These are phyloP conservation scores for Lipomyces mesembrius DNA, from an alignment of 805 yeast species.

Conservation along the genomic window DNA sequence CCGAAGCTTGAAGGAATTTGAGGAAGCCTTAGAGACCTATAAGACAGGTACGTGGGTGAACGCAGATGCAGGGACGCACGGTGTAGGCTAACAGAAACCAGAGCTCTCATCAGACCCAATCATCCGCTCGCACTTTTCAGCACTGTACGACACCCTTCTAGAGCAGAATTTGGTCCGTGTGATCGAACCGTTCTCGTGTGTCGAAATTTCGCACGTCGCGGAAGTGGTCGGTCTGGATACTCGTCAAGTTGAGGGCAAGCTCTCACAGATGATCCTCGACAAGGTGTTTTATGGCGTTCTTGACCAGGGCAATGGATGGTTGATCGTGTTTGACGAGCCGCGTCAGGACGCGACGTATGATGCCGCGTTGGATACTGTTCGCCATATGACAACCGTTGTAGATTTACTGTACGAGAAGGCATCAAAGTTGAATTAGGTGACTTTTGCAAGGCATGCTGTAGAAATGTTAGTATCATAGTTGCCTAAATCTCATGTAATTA, in stretches of 20 bases:
- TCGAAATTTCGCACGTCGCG: slow-evolving; percentile 89
- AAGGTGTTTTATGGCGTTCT: slow-evolving; percentile 93
- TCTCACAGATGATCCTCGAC: slow-evolving; percentile 95
- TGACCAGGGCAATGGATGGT: slow-evolving; percentile 99
- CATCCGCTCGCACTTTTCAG: slow-evolving; percentile 88
- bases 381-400: slow-evolving; percentile 83
- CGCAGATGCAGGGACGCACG: slow-evolving; percentile 40
- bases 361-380: slow-evolving; percentile 81
- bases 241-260: slow-evolving; percentile 89
- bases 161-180: slow-evolving; percentile 93
- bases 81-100: slow-evolving; percentile 30
- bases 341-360: slow-evolving; percentile 86
- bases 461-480: neutral
- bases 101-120: slow-evolving; percentile 87
- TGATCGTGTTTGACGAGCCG: slow-evolving; percentile 87
- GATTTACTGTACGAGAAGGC: slow-evolving; percentile 85
- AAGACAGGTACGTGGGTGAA: slow-evolving; percentile 25
- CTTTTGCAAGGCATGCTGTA: neutral
- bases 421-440: slow-evolving; percentile 31
- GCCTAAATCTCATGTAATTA: neutral
- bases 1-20: slow-evolving; percentile 89
- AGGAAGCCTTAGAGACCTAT: slow-evolving; percentile 74
- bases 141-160: slow-evolving; percentile 87
- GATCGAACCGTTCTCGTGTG: slow-evolving; percentile 94
- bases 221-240: slow-evolving; percentile 84